These are phyloP conservation scores for Pythium phragmiticola DNA, from an alignment of 352 stramenopile genomes.

Conservation along the genomic window DNA sequence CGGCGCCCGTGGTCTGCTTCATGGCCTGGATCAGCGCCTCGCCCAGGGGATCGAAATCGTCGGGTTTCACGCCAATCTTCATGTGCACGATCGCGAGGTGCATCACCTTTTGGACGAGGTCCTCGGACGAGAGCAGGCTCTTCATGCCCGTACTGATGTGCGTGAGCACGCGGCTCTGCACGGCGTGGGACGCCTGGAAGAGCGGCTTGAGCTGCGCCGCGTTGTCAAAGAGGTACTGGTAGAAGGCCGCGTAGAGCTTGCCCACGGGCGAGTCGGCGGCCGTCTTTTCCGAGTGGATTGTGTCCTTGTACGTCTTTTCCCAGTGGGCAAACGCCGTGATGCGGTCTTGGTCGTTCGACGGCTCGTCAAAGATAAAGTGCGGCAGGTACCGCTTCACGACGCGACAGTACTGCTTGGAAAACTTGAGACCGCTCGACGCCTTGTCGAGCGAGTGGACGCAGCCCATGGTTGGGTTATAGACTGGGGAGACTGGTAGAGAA, in stretches of 20 bases:
- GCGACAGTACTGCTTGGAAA: constrained; percentile 63
- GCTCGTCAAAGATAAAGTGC: constrained; percentile 53
- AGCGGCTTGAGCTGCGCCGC: constrained; percentile 60
- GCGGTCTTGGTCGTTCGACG: constrained; percentile 48
- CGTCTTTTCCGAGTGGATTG: constrained; percentile 56
- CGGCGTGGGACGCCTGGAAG: constrained; percentile 64
- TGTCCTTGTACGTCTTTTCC: constrained; percentile 67
- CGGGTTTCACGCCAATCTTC: constrained; percentile 63
- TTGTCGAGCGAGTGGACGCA: constrained; percentile 19
- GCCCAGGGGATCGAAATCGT: constrained; percentile 63
- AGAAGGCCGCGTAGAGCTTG: constrained; percentile 62
- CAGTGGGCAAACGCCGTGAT: constrained; percentile 58
- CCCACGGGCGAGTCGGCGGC: constrained; percentile 49
- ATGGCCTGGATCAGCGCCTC: constrained; percentile 62
- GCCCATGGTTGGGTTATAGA: constrained; percentile 13
- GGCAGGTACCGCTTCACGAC: constrained; percentile 64
- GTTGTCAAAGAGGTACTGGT: constrained; percentile 64
- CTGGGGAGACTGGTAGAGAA: neutral
- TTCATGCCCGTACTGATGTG: constrained; percentile 70
- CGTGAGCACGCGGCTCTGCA: constrained; percentile 62
- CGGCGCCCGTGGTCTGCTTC: constrained; percentile 41
- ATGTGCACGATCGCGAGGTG: constrained; percentile 56
- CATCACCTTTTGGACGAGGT: constrained; percentile 61
- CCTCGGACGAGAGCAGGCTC: constrained; percentile 48
- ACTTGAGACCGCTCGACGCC: constrained; percentile 28